Base-by-base conservation (phyloP, 108 stramenopile genomes). In the Chaetoceros tenuissimus region DNA sequence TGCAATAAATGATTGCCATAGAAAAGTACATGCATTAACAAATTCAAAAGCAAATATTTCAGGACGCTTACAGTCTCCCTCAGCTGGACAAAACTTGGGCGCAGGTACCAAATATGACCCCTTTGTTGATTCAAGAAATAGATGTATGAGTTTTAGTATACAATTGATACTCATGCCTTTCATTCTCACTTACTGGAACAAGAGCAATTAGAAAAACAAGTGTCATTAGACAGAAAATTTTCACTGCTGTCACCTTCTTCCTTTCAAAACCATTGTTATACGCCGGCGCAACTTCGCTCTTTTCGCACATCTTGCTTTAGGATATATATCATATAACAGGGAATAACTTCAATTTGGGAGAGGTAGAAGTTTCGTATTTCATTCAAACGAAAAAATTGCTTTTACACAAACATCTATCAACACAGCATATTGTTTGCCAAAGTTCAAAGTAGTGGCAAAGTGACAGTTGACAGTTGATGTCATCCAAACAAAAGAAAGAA, bases 11-110 rank as follows among this genome's bases (percentile, higher is more conserved):
- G 69, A 75, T 16, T 57, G 53, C 43, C 46, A 72, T 13, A 57
- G 40, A 17, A 79, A 40, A 17, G 71, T 67, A 31, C 75, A 3
- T 2, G 71, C 58, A 48, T 61, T 64, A 1, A 62, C 59, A 24
- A 72, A 13, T 53, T 79, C 69, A 63, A 79, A 79, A 8, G 78
- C 74, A 46, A 68, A 63, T 20, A 79, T 31, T 51, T 79, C 78
- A 13, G 51, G 24, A 52, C 78, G 56, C 26, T 46, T 55, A 58
- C 77, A 78, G 30, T 17, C 5, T 24, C 20, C 21, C 19, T 24
- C 31, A n/a, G 43, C 29, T 10, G 20, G 34, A 31, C 62, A 63
- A 20, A 27, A 55, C 24, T 63, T 52, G 3, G 62, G 53, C n/a
- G 40, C 31, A 10, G 62, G 53, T 7, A 5, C 10, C 24, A 29